Evolutionary conservation across 371 early-diverging fungal genomes (phyloP).

Genomic region (Mortierella sp.): DNA sequence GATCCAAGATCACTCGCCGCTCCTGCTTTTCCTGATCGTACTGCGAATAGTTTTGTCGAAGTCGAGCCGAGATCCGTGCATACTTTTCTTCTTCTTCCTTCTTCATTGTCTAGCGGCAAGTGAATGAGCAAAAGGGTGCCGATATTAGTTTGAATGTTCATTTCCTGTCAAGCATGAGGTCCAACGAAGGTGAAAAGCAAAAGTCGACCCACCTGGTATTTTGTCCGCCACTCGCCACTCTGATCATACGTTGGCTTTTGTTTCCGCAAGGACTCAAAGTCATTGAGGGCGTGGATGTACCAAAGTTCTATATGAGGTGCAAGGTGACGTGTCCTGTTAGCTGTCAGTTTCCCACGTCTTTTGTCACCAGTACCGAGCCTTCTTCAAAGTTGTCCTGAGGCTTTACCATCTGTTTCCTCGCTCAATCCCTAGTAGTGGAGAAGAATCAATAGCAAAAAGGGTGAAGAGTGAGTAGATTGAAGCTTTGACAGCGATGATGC

Average conservation of each 20-base stretch:
- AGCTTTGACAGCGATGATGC: too few species aligned
- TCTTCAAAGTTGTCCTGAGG: not conserved
- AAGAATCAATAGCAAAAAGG: too few species aligned
- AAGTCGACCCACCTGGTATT: conserved; percentile 30
- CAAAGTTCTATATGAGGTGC: conserved; percentile 30
- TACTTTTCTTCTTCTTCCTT: conserved; percentile 41
- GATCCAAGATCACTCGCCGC: conserved; percentile 50
- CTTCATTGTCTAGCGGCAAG: conserved; percentile 23
- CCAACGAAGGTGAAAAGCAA: not conserved
- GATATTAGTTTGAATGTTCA: not conserved
- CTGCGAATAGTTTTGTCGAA: conserved; percentile 50
- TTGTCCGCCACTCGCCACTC: conserved; percentile 53
- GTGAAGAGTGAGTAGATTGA: not conserved
- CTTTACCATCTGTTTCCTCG: conserved; percentile 45
- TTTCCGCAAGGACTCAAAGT: conserved; percentile 38
- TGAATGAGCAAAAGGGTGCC: too few species aligned
- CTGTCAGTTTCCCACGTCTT: not conserved
- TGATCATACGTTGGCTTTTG: conserved; percentile 24
- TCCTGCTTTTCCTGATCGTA: conserved; percentile 40
- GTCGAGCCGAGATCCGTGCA: conserved; percentile 34
- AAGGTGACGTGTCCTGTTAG: too few species aligned
- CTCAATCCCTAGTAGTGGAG: conserved; percentile 31
- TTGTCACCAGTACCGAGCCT: not conserved
- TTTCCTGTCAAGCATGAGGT: not conserved
- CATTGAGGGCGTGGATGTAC: conserved; percentile 41